phyloP scores from a whole-genome alignment of 108 stramenopile genomes.

The Halocafeteria seosinensis region DNA sequence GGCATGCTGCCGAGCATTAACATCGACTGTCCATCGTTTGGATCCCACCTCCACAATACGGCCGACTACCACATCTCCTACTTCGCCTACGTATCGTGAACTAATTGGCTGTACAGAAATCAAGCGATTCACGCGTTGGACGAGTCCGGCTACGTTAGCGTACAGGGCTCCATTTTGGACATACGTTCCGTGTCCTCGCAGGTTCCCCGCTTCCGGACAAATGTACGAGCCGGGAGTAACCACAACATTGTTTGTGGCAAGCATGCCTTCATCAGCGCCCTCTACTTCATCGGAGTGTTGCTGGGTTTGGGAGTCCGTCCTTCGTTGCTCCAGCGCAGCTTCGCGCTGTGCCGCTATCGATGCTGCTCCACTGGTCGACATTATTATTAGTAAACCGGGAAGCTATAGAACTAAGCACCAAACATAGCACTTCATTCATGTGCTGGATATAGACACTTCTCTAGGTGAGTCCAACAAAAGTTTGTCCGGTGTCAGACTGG shows the following conservation, averaged over 20 bases:
- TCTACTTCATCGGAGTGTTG: too few relatives aligned
- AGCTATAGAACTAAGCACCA: too few relatives aligned
- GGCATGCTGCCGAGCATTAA: constrained; percentile 33
- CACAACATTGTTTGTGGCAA: not conserved
- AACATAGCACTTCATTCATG: too few relatives aligned
- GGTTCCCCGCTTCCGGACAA: not conserved
- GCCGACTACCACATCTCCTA: constrained; percentile 90
- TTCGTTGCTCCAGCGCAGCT: too few relatives aligned
- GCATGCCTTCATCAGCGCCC: too few relatives aligned
- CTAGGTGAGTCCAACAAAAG: too few relatives aligned
- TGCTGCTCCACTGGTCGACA: too few relatives aligned
- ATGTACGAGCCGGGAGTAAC: not conserved
- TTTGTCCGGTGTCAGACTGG: too few relatives aligned
- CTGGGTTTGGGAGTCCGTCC: too few relatives aligned
- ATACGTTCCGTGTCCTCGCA: not conserved
- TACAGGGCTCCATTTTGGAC: constrained; percentile 26
- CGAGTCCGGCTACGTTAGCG: constrained; percentile 65
- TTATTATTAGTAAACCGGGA: too few relatives aligned
- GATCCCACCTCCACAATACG: constrained; percentile 60
- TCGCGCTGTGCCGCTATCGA: too few relatives aligned
- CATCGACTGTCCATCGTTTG: constrained; percentile 65
- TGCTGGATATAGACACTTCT: too few relatives aligned
- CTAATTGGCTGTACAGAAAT: constrained; percentile 67
- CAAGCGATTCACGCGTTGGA: constrained; percentile 83
- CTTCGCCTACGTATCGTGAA: constrained; percentile 54